phyloP scores from a whole-genome alignment of 2,329 filamentous ascomycete species.

The Lecanoromycetidae sp. region DNA sequence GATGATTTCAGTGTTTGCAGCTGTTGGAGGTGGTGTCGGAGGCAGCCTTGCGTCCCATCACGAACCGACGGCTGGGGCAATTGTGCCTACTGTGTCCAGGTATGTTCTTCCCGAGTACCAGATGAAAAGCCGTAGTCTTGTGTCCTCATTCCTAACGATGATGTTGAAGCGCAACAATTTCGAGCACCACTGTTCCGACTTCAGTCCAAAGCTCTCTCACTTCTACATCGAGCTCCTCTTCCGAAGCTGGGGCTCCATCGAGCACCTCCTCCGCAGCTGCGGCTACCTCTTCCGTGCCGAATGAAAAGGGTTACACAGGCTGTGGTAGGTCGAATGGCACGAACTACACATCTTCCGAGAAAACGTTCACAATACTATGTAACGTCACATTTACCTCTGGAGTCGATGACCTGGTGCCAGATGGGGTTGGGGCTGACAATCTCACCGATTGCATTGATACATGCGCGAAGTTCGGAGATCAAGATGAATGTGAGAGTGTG shows the following conservation, averaged over 20 bases:
- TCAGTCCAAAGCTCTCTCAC: no score
- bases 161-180: no score
- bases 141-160: no score
- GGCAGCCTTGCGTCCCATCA: conserved; percentile 17
- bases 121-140: no score
- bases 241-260: no score
- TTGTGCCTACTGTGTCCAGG: no score
- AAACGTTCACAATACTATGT: neutral
- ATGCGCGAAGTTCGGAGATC: neutral
- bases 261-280: neutral
- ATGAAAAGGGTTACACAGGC: neutral
- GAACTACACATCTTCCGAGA: neutral
- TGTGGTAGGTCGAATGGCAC: neutral
- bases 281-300: neutral
- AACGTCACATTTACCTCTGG: neutral
- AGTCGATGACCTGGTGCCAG: neutral
- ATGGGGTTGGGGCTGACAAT: neutral
- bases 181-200: no score
- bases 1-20: conserved; percentile 3
- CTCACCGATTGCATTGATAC: neutral
- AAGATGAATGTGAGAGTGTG: no score
- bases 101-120: no score
- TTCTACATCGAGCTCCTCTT: no score
- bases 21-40: conserved; percentile 26
- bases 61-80: neutral